phyloP scores from a whole-genome alignment of 139 green algal species.

The Gonium pectorale region DNA sequence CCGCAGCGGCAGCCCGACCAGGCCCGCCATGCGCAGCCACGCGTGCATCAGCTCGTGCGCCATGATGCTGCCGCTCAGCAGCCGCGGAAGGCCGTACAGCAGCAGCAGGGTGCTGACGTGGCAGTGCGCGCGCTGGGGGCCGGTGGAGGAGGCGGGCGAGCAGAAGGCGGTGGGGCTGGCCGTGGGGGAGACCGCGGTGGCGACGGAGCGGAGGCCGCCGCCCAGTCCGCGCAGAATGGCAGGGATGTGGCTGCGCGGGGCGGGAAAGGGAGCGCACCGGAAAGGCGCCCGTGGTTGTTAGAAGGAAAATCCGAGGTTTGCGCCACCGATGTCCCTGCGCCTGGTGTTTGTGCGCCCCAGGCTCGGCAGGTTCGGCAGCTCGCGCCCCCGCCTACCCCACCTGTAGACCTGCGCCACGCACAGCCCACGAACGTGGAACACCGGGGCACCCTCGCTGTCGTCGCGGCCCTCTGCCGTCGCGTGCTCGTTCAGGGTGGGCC shows the following conservation, averaged over 20 bases:
- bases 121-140: conserved; percentile 33
- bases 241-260: conserved; percentile 60
- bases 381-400: conserved; percentile 38
- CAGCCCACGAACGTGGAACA: conserved; percentile 86
- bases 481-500: conserved; percentile 74
- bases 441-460: conserved; percentile 55
- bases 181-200: neutral
- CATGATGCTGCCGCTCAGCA: conserved; percentile 87
- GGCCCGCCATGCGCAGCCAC: conserved; percentile 82
- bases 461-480: conserved; percentile 30
- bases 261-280: neutral
- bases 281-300: no score
- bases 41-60: conserved; percentile 96
- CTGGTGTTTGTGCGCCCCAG: no score
- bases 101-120: conserved; percentile 86
- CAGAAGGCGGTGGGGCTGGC: no score
- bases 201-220: conserved; percentile 46
- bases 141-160: no score
- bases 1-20: conserved; percentile 67
- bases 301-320: no score
- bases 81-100: conserved; percentile 87
- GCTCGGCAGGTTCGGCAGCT: no score
- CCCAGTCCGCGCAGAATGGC: conserved; percentile 40
- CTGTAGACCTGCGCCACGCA: conserved; percentile 81
- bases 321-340: no score